A percentile compares a stretch with the other conserved stretches of the same genome.
Evolutionary conservation across 495 filamentous ascomycete genomes (phyloP).

Genomic region (Aspergillus heteromorphus): DNA sequence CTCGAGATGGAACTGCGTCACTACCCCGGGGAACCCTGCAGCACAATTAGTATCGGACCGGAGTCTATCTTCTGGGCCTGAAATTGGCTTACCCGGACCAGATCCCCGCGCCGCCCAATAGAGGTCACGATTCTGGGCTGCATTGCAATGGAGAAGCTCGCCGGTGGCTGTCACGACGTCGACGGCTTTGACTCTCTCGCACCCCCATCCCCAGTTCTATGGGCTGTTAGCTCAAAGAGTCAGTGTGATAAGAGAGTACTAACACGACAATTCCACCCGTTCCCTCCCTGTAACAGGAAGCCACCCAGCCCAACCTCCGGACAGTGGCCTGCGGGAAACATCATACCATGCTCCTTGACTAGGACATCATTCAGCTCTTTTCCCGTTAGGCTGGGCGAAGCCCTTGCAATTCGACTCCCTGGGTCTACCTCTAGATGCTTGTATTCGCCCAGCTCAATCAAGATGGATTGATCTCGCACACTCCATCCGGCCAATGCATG

Average conservation of each 20-base stretch:
- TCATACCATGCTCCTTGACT: conserved; percentile 20
- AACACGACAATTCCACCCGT: conserved; percentile 52
- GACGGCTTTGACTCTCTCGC: conserved; percentile 41
- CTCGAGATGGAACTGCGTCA: conserved; percentile 42
- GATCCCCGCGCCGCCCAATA: conserved; percentile 49
- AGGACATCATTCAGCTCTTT: conserved; percentile 37
- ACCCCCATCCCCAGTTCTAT: conserved; percentile 52
- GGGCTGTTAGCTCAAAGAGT: not conserved
- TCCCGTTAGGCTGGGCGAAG: conserved; percentile 42
- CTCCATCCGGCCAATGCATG: conserved; percentile 52
- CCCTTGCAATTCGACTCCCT: conserved; percentile 25
- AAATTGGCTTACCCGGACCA: conserved; percentile 30
- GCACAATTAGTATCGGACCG: not conserved
- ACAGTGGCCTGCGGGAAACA: conserved; percentile 52
- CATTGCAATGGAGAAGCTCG: conserved; percentile 30
- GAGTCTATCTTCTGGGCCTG: not conserved
- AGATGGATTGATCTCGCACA: conserved; percentile 43
- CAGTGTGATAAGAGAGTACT: not conserved
- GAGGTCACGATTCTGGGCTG: conserved; percentile 39
- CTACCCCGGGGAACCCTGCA: conserved; percentile 43
- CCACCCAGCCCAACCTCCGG: conserved; percentile 53
- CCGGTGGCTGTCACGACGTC: conserved; percentile 47
- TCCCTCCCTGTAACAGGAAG: conserved; percentile 50
- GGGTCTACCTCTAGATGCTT: conserved; percentile 32
- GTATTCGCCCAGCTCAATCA: conserved; percentile 43